A percentile compares a stretch with the other conserved stretches of the same genome.
Evolutionary conservation across 2,329 filamentous ascomycete genomes (phyloP).

Genomic region (Penicillium sp.): DNA sequence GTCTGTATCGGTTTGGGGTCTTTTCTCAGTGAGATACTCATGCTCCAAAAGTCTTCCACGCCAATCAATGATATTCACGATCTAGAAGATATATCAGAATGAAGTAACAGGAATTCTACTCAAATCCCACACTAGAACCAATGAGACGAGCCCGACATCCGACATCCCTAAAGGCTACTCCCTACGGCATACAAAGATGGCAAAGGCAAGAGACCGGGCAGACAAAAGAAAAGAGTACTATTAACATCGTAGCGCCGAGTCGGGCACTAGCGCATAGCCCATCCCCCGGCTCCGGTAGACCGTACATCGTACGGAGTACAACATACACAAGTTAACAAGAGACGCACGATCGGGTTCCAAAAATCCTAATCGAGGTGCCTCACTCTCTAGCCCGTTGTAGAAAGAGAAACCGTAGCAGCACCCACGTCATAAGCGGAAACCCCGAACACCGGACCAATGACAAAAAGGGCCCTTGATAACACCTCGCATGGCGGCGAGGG

Average conservation of each 20-base stretch:
- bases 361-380: not conserved
- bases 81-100: too few relatives aligned
- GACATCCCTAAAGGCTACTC: not conserved
- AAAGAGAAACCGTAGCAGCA: not conserved
- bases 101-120: not conserved
- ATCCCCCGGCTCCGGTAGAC: not conserved
- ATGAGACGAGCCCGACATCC: not conserved
- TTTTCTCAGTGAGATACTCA: not conserved
- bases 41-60: not conserved
- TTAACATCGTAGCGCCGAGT: not conserved
- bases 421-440: not conserved
- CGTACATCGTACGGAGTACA: not conserved
- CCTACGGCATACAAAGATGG: too few relatives aligned
- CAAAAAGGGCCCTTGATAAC: not conserved
- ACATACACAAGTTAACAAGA: not conserved
- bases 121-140: not conserved
- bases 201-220: too few relatives aligned
- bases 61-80: not conserved
- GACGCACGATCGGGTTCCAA: not conserved
- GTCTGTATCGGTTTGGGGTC: not conserved
- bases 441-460: not conserved
- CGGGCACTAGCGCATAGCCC: constrained; percentile 3
- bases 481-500: not conserved
- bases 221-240: not conserved
- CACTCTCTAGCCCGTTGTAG: not conserved